phyloP scores from a whole-genome alignment of 2,329 filamentous ascomycete species.

The Phyllosticta citrichinensis region DNA sequence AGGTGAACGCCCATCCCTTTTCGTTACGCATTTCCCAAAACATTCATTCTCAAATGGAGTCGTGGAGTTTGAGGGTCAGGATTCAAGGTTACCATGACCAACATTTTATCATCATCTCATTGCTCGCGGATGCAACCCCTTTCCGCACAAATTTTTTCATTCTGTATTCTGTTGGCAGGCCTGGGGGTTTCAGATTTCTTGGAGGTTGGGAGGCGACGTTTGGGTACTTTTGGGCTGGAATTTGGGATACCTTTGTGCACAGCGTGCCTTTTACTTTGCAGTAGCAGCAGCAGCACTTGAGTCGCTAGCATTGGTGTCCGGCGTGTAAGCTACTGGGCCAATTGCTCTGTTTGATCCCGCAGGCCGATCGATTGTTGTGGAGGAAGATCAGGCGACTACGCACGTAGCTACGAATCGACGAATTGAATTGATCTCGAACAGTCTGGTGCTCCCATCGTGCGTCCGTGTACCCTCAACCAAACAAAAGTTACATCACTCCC shows the following conservation, averaged over 20 bases:
- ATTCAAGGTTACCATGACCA: not conserved
- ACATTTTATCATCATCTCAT: not conserved
- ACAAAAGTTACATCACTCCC: not conserved
- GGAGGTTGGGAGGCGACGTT: not conserved
- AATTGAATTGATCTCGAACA: not conserved
- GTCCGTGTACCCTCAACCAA: not conserved
- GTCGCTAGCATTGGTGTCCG: not conserved
- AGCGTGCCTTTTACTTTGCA: not conserved
- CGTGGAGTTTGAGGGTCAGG: not conserved
- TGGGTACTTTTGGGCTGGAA: not conserved
- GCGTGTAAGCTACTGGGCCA: not conserved
- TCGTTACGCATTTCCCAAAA: not conserved
- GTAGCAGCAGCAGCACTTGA: not conserved
- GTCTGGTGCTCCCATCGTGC: not conserved
- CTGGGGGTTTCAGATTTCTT: not conserved
- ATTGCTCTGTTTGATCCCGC: not conserved
- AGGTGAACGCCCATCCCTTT: not conserved
- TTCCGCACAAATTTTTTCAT: not conserved
- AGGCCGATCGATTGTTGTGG: not conserved
- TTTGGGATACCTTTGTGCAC: not conserved
- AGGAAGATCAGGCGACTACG: not conserved
- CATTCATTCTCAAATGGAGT: not conserved
- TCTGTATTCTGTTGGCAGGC: not conserved
- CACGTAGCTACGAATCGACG: not conserved
- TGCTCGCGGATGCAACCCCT: not conserved